Conservation (phyloP, 768 basidiomycete genomes). For the Serendipita sp. region DNA sequence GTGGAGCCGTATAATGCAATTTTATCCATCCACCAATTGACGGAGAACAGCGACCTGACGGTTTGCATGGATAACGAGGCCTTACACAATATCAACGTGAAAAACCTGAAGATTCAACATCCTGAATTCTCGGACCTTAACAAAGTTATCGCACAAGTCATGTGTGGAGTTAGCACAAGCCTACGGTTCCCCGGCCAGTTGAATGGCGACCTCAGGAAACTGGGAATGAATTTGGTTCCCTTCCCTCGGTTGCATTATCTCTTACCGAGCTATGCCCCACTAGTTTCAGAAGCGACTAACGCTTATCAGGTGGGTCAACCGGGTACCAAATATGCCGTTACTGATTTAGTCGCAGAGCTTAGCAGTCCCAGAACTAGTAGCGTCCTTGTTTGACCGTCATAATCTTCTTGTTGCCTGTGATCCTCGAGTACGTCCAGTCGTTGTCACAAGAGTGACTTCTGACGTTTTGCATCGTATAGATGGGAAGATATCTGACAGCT, state of each 20-base stretch:
- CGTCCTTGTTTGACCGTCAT: constrained; percentile 49
- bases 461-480: background rate
- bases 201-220: constrained; percentile 78
- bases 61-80: constrained; percentile 82
- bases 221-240: constrained; percentile 86
- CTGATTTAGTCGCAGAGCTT: background rate
- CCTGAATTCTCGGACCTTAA: constrained; percentile 58
- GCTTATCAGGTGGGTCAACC: constrained; percentile 20
- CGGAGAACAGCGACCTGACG: constrained; percentile 72
- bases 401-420: constrained; percentile 74
- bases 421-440: constrained; percentile 49
- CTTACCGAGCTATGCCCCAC: constrained; percentile 86
- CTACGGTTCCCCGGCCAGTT: constrained; percentile 87
- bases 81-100: constrained; percentile 57
- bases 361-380: constrained; percentile 34
- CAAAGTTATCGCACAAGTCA: constrained; percentile 65
- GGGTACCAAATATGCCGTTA: background rate
- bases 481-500: constrained; percentile 70
- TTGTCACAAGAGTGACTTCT: background rate
- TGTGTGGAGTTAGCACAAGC: constrained; percentile 88
- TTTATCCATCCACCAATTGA: constrained; percentile 74
- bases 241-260: constrained; percentile 99
- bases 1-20: constrained; percentile 75
- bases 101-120: constrained; percentile 44
- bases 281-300: constrained; percentile 48